Percentiles rank a stretch among this genome's conserved stretches.
Evolutionary conservation across 2,329 filamentous ascomycete species (phyloP).

Genomic region (Hirsutella thompsonii): DNA sequence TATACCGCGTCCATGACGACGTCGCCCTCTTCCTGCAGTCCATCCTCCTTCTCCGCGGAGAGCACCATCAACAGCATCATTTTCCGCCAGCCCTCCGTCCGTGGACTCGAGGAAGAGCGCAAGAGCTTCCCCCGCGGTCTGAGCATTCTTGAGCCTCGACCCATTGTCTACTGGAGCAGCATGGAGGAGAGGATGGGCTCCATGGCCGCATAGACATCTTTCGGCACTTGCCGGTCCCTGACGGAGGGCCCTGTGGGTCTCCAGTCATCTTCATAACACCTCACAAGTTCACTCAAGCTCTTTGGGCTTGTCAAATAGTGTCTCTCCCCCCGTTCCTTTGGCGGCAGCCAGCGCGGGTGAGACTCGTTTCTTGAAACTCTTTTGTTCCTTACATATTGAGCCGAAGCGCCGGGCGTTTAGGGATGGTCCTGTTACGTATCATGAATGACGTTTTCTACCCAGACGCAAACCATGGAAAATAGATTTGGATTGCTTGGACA

Average conservation of each 20-base stretch:
- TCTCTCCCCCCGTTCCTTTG: no score
- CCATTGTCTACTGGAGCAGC: slow-evolving; percentile 50
- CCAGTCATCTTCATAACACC: no score
- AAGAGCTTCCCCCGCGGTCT: slow-evolving; percentile 38
- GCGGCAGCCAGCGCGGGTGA: not conserved
- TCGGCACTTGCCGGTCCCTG: no score
- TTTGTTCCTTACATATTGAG: not conserved
- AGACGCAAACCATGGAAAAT: not conserved
- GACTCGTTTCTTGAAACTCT: not conserved
- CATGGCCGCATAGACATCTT: not conserved
- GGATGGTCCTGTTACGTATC: not conserved
- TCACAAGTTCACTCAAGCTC: no score
- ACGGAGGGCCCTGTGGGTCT: no score
- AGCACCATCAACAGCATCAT: slow-evolving; percentile 47
- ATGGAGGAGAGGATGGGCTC: slow-evolving; percentile 46
- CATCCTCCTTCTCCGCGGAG: slow-evolving; percentile 29
- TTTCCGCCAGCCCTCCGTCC: slow-evolving; percentile 41
- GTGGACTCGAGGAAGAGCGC: slow-evolving; percentile 45
- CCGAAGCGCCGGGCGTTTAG: not conserved
- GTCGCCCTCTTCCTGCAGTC: slow-evolving; percentile 23
- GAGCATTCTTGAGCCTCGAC: slow-evolving; percentile 46
- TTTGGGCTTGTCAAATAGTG: no score
- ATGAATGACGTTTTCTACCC: not conserved
- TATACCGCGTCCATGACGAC: slow-evolving; percentile 22
- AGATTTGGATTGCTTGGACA: not conserved